These are phyloP conservation scores for Colletotrichum endophyticum DNA, from an alignment of 2,329 filamentous ascomycete genomes.

Conservation along the genomic window DNA sequence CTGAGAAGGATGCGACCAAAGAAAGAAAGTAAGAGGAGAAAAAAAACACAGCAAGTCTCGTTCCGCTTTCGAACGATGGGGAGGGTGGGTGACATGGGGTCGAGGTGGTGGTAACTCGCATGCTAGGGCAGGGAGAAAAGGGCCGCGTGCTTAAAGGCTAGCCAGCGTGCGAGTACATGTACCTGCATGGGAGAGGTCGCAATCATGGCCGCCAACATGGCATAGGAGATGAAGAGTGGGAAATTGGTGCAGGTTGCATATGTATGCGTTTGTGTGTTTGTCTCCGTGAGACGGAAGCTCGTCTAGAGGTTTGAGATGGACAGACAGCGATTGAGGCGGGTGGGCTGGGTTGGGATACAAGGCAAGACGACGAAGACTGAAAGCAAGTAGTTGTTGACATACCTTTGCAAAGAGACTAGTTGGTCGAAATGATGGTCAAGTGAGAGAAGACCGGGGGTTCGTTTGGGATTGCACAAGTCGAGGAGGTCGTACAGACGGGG, in stretches of 20 bases:
- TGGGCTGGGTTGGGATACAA: background rate
- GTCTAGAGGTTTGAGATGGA: background rate
- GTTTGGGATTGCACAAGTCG: background rate
- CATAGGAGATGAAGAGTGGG: background rate
- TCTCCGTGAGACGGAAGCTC: background rate
- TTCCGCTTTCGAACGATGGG: background rate
- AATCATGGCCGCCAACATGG: background rate
- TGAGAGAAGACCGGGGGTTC: background rate
- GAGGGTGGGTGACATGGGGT: conserved; percentile 8
- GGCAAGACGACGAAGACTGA: background rate
- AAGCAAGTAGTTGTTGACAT: background rate
- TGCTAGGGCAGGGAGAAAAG: conserved; percentile 6
- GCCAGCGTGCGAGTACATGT: conserved; percentile 16
- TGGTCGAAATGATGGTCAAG: background rate
- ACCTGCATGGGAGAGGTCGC: conserved; percentile 14
- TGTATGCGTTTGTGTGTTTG: background rate
- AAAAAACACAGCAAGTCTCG: background rate
- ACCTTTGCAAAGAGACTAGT: background rate
- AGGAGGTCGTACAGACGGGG: conserved; percentile 7
- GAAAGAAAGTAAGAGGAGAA: background rate
- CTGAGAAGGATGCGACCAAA: background rate
- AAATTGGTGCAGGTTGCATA: background rate
- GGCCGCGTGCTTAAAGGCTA: background rate
- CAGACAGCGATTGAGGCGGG: background rate
- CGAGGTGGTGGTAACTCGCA: background rate